Conservation (phyloP, 163 green algal species). For the Chlamydomonas reinhardtii region DNA sequence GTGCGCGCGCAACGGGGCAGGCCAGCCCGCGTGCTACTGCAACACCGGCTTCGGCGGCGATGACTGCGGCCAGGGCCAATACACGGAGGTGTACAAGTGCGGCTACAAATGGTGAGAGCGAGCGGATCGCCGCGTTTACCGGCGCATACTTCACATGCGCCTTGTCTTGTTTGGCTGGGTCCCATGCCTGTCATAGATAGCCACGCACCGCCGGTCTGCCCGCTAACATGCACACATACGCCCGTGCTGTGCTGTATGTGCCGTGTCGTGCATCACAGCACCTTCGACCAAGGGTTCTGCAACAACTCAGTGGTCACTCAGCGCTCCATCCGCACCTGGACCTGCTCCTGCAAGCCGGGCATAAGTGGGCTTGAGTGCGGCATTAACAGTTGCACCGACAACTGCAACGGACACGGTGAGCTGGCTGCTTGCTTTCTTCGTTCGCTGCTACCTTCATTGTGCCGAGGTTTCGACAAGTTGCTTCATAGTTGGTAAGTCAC, state of each 20-base stretch:
- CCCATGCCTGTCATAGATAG: no score
- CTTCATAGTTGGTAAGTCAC: no score
- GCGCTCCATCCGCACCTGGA: conserved; percentile 8
- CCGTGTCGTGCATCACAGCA: neutral
- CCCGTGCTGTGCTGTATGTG: no score
- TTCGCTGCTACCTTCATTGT: no score
- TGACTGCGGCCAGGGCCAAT: conserved; percentile 8
- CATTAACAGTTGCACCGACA: conserved; percentile 42
- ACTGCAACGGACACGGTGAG: conserved; percentile 47
- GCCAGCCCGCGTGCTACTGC: conserved; percentile 29
- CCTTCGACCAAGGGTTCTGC: conserved; percentile 42
- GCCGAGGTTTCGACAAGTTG: no score
- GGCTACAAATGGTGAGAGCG: conserved; percentile 26
- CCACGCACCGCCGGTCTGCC: no score
- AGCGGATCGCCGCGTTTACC: no score
- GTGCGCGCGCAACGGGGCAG: conserved; percentile 15
- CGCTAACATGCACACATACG: no score
- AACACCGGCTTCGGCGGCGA: conserved; percentile 29
- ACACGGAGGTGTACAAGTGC: conserved; percentile 41
- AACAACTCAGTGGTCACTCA: neutral
- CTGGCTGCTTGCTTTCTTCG: neutral
- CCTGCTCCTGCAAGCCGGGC: conserved; percentile 47
- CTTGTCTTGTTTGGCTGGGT: no score
- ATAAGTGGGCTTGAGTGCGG: conserved; percentile 43
- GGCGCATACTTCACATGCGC: no score